phyloP scores from a whole-genome alignment of 129 eudicot species.

The Chrysanthemum makinoi region DNA sequence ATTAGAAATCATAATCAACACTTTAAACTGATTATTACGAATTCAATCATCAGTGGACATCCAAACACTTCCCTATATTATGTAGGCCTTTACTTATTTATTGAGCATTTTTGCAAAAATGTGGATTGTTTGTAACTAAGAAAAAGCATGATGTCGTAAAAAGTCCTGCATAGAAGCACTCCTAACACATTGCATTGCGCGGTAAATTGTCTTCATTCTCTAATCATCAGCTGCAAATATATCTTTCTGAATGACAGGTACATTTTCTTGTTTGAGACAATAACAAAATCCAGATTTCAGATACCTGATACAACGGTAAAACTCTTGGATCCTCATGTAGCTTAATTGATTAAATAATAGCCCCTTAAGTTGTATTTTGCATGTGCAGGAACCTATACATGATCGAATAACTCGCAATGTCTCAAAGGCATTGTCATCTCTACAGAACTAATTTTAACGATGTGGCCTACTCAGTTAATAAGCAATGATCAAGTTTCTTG shows the following conservation, averaged over 20 bases:
- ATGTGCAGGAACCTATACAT: slow-evolving; percentile 75
- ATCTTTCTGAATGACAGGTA: slow-evolving; percentile 50
- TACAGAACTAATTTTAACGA: slow-evolving; percentile 24
- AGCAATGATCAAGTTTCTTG: background rate
- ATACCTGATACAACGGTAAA: slow-evolving; percentile 54
- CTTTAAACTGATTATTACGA: too few relatives aligned
- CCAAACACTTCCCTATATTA: too few relatives aligned
- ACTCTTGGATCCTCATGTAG: background rate
- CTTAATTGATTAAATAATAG: background rate
- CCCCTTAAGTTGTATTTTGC: slow-evolving; percentile 13
- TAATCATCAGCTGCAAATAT: background rate
- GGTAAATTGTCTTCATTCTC: background rate
- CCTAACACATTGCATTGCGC: too few relatives aligned
- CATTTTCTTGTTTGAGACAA: slow-evolving; percentile 83
- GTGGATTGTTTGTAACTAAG: background rate
- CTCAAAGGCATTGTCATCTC: slow-evolving; percentile 54
- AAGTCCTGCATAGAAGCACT: too few relatives aligned
- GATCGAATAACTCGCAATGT: slow-evolving; percentile 81
- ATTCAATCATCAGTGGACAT: too few relatives aligned
- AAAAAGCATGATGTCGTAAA: too few relatives aligned
- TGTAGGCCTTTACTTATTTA: background rate
- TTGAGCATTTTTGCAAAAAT: slow-evolving; percentile 12
- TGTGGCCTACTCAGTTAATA: background rate
- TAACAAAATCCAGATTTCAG: slow-evolving; percentile 75
- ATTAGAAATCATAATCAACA: too few relatives aligned